Base-by-base conservation (phyloP, 768 basidiomycete genomes). In the Pisolithus sp. region DNA sequence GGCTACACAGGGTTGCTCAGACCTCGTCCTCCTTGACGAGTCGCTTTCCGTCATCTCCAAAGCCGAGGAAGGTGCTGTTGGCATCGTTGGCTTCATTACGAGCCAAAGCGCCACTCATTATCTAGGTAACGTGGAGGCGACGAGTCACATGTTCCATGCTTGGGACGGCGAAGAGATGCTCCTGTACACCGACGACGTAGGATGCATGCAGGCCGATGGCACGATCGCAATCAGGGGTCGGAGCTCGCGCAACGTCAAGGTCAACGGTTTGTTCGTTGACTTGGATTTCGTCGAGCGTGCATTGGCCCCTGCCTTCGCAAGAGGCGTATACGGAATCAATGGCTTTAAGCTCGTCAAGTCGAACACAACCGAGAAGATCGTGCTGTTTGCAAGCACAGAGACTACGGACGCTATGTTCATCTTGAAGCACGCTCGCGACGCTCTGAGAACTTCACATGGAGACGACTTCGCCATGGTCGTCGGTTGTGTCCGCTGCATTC, bases 321-420 rank as follows among this genome's bases (percentile, higher is more conserved):
- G 54, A 42, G 59, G 56, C 20, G 51, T 53, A 5, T 52, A 59
- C 41, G 34, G 55, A 10, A 51, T 66, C 45, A n/a, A 38, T 17
- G 52, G 55, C 20, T 66, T 59, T 52, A 66, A 66, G 56, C 61
- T 66, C 31, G 58, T 64, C 46, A 64, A 67, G 51, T 66, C 62
- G 2, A 42, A 43, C 15, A 42, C 61, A 3, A 54, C 52, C 1
- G 65, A 64, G 24, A 59, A 64, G 53, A 64, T 66, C 44, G 57
- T 64, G 18, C 54, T 64, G 30, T 66, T 64, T 53, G 59, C 61
- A 17, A 28, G 46, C 43, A 59, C 61, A 0, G 43, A 51, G 34
- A 43, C 57, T 9, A 42, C 55, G 28, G 53, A 64, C n/a, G 53
- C 62, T 10, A 37, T 54, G 42, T 52, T 54, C 50, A 43, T 65